Conservation (phyloP, 495 filamentous ascomycete genomes). For the Aspergillus sclerotioniger region DNA sequence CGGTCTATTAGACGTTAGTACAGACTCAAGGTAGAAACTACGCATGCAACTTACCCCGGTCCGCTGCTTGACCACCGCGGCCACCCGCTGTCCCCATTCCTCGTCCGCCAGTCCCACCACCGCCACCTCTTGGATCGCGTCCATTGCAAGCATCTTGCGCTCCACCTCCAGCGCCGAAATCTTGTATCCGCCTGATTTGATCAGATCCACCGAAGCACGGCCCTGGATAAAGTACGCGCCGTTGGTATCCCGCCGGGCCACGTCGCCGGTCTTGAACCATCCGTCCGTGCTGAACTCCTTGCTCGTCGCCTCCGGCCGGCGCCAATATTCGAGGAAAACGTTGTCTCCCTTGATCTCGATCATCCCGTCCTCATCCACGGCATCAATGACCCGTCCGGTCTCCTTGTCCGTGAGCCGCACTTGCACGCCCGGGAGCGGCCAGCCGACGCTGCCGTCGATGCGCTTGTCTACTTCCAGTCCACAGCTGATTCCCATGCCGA, state of each 20-base stretch:
- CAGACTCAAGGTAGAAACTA: background rate
- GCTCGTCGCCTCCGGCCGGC: conserved; percentile 39
- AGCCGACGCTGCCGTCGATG: conserved; percentile 47
- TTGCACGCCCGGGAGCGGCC: conserved; percentile 43
- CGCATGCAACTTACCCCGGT: conserved; percentile 30
- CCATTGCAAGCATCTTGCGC: conserved; percentile 39
- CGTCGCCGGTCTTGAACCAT: conserved; percentile 51
- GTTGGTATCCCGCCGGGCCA: conserved; percentile 35
- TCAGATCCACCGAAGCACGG: conserved; percentile 45
- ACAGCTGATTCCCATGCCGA: conserved; percentile 48
- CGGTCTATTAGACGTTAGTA: conserved; percentile 25
- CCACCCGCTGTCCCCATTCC: conserved; percentile 48
- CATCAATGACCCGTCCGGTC: conserved; percentile 33
- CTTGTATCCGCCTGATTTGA: conserved; percentile 49
- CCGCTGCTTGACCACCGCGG: conserved; percentile 43
- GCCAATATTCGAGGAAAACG: conserved; percentile 47
- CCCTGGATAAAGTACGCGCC: conserved; percentile 48
- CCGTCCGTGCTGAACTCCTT: conserved; percentile 45
- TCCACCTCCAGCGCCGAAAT: conserved; percentile 47
- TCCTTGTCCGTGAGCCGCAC: conserved; percentile 43
- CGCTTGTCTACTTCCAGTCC: conserved; percentile 36
- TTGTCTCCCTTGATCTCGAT: conserved; percentile 46
- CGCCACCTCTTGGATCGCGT: conserved; percentile 40
- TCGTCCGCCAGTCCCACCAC: conserved; percentile 43
- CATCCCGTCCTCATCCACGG: conserved; percentile 41